A percentile compares a stretch with the other conserved stretches of the same genome.
These are phyloP conservation scores for Holtermannia corniformis DNA, from an alignment of 768 basidiomycete species.

Conservation along the genomic window DNA sequence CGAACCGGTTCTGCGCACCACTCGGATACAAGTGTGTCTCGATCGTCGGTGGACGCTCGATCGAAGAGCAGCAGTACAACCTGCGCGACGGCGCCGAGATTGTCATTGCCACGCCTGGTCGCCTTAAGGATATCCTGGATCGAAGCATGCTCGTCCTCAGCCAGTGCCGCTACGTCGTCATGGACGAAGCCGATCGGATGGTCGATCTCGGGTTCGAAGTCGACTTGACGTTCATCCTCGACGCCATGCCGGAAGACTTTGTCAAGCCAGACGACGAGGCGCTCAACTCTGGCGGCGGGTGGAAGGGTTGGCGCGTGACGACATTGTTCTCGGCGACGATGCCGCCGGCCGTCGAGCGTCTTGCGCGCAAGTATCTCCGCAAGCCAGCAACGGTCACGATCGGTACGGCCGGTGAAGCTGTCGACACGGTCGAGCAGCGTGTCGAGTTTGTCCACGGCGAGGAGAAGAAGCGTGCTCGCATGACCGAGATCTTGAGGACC, in stretches of 20 bases:
- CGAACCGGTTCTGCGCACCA: constrained; percentile 80
- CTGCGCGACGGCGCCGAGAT: constrained; percentile 97
- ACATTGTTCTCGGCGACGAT: constrained; percentile 72
- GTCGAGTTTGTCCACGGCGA: constrained; percentile 89
- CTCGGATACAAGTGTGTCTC: constrained; percentile 91
- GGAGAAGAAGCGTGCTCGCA: constrained; percentile 88
- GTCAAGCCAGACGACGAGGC: constrained; percentile 76
- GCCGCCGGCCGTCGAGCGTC: constrained; percentile 46
- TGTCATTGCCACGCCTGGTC: constrained; percentile 96
- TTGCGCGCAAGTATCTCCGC: constrained; percentile 87
- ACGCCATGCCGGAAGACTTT: constrained; percentile 75
- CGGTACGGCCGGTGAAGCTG: constrained; percentile 93
- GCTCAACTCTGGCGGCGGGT: constrained; percentile 52
- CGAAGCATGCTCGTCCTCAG: constrained; percentile 88
- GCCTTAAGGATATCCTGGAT: constrained; percentile 95
- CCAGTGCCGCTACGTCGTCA: constrained; percentile 96
- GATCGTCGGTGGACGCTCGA: constrained; percentile 91
- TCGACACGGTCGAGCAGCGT: constrained; percentile 93
- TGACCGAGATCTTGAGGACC: constrained; percentile 88
- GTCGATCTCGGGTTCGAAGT: constrained; percentile 94
- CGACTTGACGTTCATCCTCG: constrained; percentile 87
- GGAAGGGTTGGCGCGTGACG: constrained; percentile 54
- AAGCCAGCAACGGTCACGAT: constrained; percentile 93
- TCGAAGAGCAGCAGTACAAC: constrained; percentile 97
- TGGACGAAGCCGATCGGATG: constrained; percentile 99